These are phyloP conservation scores for Escallonia rubra DNA, from an alignment of 129 eudicot genomes.

Conservation along the genomic window DNA sequence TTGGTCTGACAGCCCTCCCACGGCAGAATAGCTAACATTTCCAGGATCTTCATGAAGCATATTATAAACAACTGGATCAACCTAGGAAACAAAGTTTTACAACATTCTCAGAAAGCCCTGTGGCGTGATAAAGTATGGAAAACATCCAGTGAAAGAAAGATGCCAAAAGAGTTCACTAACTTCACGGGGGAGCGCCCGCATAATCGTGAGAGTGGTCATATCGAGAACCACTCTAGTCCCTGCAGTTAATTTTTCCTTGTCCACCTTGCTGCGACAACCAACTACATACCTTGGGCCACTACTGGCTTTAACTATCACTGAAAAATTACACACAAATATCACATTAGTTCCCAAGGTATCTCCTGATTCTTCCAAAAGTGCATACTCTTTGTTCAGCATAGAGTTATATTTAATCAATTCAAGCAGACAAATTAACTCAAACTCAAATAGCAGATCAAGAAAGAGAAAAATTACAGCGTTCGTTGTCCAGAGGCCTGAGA, in stretches of 20 bases:
- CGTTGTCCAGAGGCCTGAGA: slow-evolving; percentile 88
- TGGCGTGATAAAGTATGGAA: too few species aligned
- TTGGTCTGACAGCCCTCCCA: slow-evolving; percentile 97
- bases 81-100: slow-evolving; percentile 31
- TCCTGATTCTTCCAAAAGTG: too few species aligned
- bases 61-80: slow-evolving; percentile 95
- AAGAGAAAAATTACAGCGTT: slow-evolving; percentile 54
- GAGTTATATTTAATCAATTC: too few species aligned
- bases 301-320: slow-evolving; percentile 98
- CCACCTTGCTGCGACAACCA: slow-evolving; percentile 98
- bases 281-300: slow-evolving; percentile 99
- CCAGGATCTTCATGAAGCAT: slow-evolving; percentile 99
- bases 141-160: background rate
- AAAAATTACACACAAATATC: slow-evolving; percentile 7
- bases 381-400: too few species aligned
- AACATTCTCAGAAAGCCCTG: slow-evolving; percentile 1
- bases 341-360: too few species aligned
- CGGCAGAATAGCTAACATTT: slow-evolving; percentile 91
- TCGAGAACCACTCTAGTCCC: slow-evolving; percentile 98
- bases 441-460: slow-evolving; percentile 1
- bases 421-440: background rate
- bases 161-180: slow-evolving; percentile 28
- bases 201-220: slow-evolving; percentile 93
- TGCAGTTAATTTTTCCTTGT: slow-evolving; percentile 87
- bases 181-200: slow-evolving; percentile 99